Evolutionary conservation across 331 rosid species (phyloP), one percentile per base, ranked within the genome.

Genomic region (Saraca asoca): DNA sequence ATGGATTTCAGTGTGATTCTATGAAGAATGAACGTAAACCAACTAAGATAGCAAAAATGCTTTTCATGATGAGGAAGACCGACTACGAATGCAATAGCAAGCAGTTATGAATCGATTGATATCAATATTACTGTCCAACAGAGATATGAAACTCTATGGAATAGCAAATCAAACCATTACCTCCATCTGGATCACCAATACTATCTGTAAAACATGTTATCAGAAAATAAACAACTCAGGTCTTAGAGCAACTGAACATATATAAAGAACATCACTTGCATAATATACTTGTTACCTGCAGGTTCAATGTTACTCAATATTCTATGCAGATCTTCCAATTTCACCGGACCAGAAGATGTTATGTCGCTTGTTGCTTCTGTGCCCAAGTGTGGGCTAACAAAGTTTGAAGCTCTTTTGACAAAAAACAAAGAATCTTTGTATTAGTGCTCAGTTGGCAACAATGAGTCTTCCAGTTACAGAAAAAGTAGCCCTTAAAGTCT

Each of bases 261-360:
- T 51, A 69, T 17, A 16, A 39, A 51, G 35, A 38, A 34, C 58
- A 66, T 66, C 3, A 58, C 70, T 57, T 71, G n/a, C 46, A 39
- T 16, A 33, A 7, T 43, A 64, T 12, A 37, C 35, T 34, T 64
- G 31, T 48, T 79, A 89, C 98, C 98, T 74, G 91, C 75, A 62
- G 90, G 85, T 38, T 75, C 95, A 17, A 93, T 84, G 85, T 81
- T 85, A 63, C 85, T 84, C 83, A 93, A 72, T 78, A 93, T 84
- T 71, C 91, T 90, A 69, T 81, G 95, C 62, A 93, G 90, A 84
- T 89, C 95, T 77, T 79, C 94, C 80, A 93, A 79, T 70, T 81
- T 93, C 75, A 93, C 98, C 0, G 91, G 94, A 51, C 94, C 90
- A 24, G 91, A 75, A 46, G 98, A 85, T 6, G 86, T 64, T 16